phyloP scores from a whole-genome alignment of 164 flowering plant species.

The Piper betle region DNA sequence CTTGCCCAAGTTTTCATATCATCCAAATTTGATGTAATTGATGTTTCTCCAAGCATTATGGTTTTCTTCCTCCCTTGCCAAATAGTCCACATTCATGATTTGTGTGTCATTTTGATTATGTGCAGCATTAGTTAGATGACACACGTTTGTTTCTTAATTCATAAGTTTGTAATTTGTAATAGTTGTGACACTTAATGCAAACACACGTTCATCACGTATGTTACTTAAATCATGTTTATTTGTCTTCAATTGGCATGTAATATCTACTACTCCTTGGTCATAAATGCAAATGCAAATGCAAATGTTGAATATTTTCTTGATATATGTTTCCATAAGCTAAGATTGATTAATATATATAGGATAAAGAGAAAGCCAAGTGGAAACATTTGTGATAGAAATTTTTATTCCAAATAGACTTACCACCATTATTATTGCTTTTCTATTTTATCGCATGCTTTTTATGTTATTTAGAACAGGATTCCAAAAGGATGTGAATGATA shows the following conservation, averaged over 20 bases:
- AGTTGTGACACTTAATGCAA: too few species aligned
- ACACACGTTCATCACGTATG: too few species aligned
- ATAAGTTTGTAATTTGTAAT: too few species aligned
- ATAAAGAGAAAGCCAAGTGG: not conserved
- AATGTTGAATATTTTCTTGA: not conserved
- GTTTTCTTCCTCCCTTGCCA: not conserved
- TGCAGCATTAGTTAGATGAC: too few species aligned
- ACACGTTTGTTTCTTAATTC: too few species aligned
- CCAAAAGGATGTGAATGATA: not conserved
- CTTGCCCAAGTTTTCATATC: not conserved
- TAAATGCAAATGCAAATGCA: not conserved
- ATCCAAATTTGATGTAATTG: not conserved
- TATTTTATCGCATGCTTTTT: not conserved
- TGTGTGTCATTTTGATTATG: too few species aligned
- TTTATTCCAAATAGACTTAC: not conserved
- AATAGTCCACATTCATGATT: not conserved
- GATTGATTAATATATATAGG: too few species aligned
- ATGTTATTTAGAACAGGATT: constrained; percentile 5
- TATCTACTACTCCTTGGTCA: too few species aligned
- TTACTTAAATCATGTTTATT: too few species aligned
- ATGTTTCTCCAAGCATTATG: not conserved
- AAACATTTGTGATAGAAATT: not conserved
- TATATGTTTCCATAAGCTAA: not conserved
- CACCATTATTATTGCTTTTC: not conserved
- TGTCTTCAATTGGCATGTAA: too few species aligned